Conservation (phyloP, 192 early-diverging fungal genomes). For the Entrophospora sp. region DNA sequence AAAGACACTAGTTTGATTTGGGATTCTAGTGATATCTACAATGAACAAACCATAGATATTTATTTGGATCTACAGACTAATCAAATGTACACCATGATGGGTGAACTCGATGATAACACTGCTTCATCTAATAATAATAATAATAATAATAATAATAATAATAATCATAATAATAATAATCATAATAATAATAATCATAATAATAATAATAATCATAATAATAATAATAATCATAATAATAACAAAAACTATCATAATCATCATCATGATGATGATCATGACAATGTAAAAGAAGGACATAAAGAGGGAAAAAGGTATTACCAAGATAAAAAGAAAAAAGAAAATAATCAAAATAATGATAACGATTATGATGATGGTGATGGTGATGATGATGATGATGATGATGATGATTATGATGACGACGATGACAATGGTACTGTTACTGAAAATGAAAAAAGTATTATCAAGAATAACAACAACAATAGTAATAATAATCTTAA, state of each 20-base stretch:
- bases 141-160: background rate
- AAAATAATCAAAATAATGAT: background rate
- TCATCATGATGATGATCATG: background rate
- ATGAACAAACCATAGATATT: slow-evolving; percentile 19
- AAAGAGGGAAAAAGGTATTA: background rate
- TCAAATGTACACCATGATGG: slow-evolving; percentile 21
- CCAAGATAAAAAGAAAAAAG: too few species aligned
- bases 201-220: background rate
- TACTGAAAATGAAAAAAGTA: background rate
- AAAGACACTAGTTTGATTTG: slow-evolving; percentile 7
- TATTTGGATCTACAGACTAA: slow-evolving; percentile 21
- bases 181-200: background rate
- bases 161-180: background rate
- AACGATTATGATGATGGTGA: background rate
- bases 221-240: background rate
- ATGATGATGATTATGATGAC: background rate
- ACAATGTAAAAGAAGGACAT: background rate
- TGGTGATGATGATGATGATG: background rate
- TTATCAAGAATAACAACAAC: background rate
- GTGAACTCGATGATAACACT: slow-evolving; percentile 18
- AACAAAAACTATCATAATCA: background rate
- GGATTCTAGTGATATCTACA: slow-evolving; percentile 15
- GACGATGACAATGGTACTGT: background rate
- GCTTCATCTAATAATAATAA: background rate
- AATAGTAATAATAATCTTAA: background rate